phyloP scores from a whole-genome alignment of 2,329 filamentous ascomycete species.

The Golovinomyces cichoracearum region DNA sequence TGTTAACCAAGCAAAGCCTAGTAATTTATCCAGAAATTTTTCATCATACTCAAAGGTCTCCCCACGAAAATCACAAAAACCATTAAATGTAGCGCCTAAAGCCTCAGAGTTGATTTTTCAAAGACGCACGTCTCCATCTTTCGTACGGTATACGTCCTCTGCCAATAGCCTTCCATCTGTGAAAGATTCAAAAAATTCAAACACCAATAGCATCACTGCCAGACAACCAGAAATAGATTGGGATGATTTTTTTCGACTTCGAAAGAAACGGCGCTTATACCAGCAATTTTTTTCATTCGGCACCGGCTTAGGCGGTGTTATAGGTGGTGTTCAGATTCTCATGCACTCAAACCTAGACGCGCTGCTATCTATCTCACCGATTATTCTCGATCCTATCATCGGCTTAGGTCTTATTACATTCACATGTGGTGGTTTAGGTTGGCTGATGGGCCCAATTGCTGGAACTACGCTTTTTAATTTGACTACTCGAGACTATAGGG shows the following conservation, averaged over 20 bases:
- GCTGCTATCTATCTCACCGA: constrained; percentile 28
- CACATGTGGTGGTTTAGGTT: constrained; percentile 54
- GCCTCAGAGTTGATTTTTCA: no score
- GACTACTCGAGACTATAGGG: constrained; percentile 42
- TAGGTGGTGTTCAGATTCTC: constrained; percentile 37
- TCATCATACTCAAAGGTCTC: no score
- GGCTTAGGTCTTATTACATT: constrained; percentile 59
- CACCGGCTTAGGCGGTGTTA: constrained; percentile 35
- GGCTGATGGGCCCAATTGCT: constrained; percentile 62
- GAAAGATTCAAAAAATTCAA: not conserved
- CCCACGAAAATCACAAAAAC: no score
- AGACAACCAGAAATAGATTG: constrained; percentile 36
- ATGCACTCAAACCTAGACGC: constrained; percentile 47
- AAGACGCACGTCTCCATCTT: no score
- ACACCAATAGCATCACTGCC: not conserved
- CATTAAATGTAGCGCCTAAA: no score
- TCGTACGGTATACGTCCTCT: not conserved
- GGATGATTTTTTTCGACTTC: constrained; percentile 80
- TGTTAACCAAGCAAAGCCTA: no score
- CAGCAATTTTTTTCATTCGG: constrained; percentile 53
- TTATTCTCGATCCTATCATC: constrained; percentile 71
- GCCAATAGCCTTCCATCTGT: not conserved
- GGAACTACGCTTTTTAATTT: constrained; percentile 59
- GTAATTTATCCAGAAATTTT: no score
- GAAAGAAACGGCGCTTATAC: constrained; percentile 60